Evolutionary conservation across 768 basidiomycete genomes (phyloP), one percentile per base, ranked within the genome.

Genomic region (Galerina marginata): DNA sequence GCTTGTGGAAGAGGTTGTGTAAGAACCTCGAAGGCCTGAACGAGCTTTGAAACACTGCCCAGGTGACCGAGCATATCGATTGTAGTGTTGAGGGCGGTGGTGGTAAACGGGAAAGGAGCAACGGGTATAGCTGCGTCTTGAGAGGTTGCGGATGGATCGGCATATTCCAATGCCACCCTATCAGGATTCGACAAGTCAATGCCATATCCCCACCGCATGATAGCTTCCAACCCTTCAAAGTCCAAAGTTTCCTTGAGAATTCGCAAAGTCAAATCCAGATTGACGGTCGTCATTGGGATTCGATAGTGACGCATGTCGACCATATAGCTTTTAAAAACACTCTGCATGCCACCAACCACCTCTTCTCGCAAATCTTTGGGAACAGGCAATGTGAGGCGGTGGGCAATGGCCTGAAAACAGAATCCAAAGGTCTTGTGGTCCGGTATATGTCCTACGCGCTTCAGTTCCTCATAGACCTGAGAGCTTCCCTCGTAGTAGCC

Each of bases 181-280:
- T 95, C 93, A 0, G 91, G 92, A 66, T 87, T 87, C 20, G 83
- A 78, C 48, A 94, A 72, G 73, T 95, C 93, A 58, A 95, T 82
- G 0, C 88, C 92, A 71, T 93, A 95, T 38, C 83, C 86, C 66
- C 83, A 75, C 64, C 83, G 86, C 78, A 93, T 74, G 25, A 93
- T 77, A 26, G 75, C 68, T 53, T 86, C 81, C 69, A 91, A 90
- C 0, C 78, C 77, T 33, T 82, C 76, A 57, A 76, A 68, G 70
- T 90, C 85, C 51, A 83, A 68, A 0, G 85, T 85, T 60, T 87
- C 85, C 74, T 87, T 90, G 65, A 92, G 75, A 62, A 94, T 82
- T 16, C 90, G 86, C 45, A 89, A 75, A 1, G 79, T 79, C 56
- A 92, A 75, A 72, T 93, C 92, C 62, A 92, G 77, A 63, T 85